Percentiles rank a stretch among this genome's conserved stretches.
Evolutionary conservation across 257 asterid species (phyloP).

Genomic region (Datura wrightii): DNA sequence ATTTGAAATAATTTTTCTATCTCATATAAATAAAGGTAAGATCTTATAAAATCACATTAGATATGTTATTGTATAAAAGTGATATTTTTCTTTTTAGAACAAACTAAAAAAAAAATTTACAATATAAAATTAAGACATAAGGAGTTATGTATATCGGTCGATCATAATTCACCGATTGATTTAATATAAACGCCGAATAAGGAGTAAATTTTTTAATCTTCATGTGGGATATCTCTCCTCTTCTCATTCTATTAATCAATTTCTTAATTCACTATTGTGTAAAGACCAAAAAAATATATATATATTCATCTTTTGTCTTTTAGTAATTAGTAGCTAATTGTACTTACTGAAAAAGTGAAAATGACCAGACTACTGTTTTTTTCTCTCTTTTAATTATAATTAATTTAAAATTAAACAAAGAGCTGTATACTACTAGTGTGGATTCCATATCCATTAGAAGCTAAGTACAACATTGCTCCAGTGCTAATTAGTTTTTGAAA

Average conservation of each 20-base stretch:
- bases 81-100: no score
- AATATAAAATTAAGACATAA: background rate
- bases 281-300: background rate
- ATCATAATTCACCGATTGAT: no score
- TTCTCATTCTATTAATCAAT: no score
- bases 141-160: background rate
- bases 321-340: background rate
- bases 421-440: background rate
- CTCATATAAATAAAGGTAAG: no score
- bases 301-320: conserved; percentile 15
- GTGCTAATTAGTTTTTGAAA: background rate
- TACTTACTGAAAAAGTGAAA: background rate
- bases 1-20: no score
- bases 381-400: background rate
- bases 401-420: background rate
- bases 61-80: no score
- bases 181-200: no score
- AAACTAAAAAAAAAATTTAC: no score
- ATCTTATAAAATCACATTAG: no score
- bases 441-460: conserved; percentile 18
- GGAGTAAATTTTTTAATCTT: no score
- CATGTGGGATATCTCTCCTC: no score
- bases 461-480: background rate
- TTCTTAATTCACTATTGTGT: background rate
- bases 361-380: background rate